Base-by-base conservation (phyloP, 768 basidiomycete species). In the Lactifluus rugatus region DNA sequence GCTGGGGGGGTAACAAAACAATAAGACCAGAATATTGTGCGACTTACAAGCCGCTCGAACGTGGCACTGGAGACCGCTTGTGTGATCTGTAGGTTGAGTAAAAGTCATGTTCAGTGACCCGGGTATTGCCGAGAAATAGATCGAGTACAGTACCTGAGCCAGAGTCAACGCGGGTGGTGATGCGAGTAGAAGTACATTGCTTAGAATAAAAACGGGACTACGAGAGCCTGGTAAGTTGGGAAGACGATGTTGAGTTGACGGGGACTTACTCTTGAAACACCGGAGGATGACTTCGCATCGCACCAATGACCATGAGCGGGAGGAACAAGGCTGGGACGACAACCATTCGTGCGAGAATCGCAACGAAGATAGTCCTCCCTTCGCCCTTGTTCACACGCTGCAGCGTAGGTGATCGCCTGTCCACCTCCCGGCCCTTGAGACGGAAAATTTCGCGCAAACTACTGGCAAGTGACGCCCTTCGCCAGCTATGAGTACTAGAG, bases 21-120 rank as follows among this genome's bases (percentile, higher is more conserved):
- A 67, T 95, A 97, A 2, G 86, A 79, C 91, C 92, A 93, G 69
- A 93, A 93, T 58, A 97, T 90, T 0, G 94, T 97, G 53, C 89
- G 80, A 59, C 84, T 86, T 69, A 96, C 87, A 36, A 97, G 78
- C 1, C 92, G 77, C 73, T 97, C 95, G 67, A 98, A 97, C 0
- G 89, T 84, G 66, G 90, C 90, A 2, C 90, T 89, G 0, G 75
- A 85, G 2, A 85, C 87, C 66, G 88, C 85, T 69, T 91, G 87
- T 0, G 92, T 91, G 65, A 93, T 90, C 76, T 89, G 75, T 5
- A 23, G 17, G 14, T 7, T 34, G 45, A 47, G 17, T 25, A 28
- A 44, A 36, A 13, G 5, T 21, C 17, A 47, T 8, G 31, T 13
- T 78, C 19, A 77, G 71, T 0, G 71, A 74, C n/a, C 21, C 2